Conservation (phyloP, 495 filamentous ascomycete species). For the Penicillium longicatenatum region DNA sequence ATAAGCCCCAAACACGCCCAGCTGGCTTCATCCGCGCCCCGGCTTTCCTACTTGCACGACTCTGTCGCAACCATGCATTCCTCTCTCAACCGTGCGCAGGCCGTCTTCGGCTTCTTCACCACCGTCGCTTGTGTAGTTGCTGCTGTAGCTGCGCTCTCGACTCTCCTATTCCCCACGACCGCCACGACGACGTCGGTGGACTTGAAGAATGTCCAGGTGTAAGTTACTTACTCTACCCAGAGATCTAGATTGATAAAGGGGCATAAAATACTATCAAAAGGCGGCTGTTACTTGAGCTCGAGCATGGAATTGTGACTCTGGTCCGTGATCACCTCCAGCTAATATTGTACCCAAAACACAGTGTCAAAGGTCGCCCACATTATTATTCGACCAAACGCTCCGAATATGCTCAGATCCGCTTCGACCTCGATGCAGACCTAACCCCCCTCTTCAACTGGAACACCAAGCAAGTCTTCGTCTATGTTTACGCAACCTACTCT, state of each 20-base stretch:
- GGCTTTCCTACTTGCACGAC: neutral
- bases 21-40: conserved; percentile 38
- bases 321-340: neutral
- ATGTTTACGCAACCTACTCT: conserved; percentile 87
- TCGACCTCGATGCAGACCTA: conserved; percentile 88
- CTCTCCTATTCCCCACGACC: conserved; percentile 67
- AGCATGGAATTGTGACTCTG: neutral
- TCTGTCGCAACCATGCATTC: conserved; percentile 70
- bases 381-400: conserved; percentile 92
- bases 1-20: conserved; percentile 35
- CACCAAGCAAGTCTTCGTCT: conserved; percentile 98
- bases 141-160: conserved; percentile 74
- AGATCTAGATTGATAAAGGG: neutral
- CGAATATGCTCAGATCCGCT: conserved; percentile 91
- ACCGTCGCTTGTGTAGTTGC: conserved; percentile 85
- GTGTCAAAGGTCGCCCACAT: conserved; percentile 83
- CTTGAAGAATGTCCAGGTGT: conserved; percentile 85
- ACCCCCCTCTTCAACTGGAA: conserved; percentile 97
- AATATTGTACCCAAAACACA: conserved; percentile 34
- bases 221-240: conserved; percentile 35
- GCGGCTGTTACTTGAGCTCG: neutral
- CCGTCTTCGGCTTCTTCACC: conserved; percentile 97
- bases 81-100: conserved; percentile 77
- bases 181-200: conserved; percentile 63
- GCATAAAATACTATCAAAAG: neutral